Conservation (phyloP, 148 eudicot genomes). For the Silene uniflora region DNA sequence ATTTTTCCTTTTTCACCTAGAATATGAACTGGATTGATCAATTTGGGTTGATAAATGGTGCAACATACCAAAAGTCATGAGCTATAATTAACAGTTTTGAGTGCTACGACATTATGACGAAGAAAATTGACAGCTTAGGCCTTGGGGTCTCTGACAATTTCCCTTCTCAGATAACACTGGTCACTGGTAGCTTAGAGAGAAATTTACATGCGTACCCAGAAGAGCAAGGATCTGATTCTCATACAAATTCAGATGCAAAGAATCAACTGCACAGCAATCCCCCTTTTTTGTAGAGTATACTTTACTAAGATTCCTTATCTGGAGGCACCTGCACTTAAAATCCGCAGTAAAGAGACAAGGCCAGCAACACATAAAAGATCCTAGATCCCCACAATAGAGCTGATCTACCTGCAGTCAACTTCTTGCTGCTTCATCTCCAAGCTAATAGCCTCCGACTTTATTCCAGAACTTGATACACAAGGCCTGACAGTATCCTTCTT, state of each 20-base stretch:
- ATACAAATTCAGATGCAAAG: slow-evolving; percentile 73
- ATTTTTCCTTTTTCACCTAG: neutral
- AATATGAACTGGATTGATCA: neutral
- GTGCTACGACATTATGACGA: neutral
- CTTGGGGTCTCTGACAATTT: slow-evolving; percentile 2
- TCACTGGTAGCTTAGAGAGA: slow-evolving; percentile 1
- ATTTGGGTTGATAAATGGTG: neutral
- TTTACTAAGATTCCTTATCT: slow-evolving; percentile 79
- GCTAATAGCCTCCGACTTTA: slow-evolving; percentile 66
- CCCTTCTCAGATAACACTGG: neutral
- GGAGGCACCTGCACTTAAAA: slow-evolving; percentile 76
- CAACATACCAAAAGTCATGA: neutral
- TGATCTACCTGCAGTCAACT: slow-evolving; percentile 68
- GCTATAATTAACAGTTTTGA: neutral
- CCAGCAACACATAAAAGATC: neutral
- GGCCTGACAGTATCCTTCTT: slow-evolving; percentile 31
- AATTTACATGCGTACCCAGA: slow-evolving; percentile 48
- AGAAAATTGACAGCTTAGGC: neutral
- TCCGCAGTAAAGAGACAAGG: slow-evolving; percentile 3
- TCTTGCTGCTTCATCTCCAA: slow-evolving; percentile 99
- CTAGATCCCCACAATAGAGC: slow-evolving; percentile 1
- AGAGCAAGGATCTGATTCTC: slow-evolving; percentile 97
- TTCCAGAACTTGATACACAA: slow-evolving; percentile 32
- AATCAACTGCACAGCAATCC: slow-evolving; percentile 79
- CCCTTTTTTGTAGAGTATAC: slow-evolving; percentile 62